A percentile compares a stretch with the other conserved stretches of the same genome.
Evolutionary conservation across 2,329 filamentous ascomycete genomes (phyloP).

Genomic region (Ascochyta pisi): DNA sequence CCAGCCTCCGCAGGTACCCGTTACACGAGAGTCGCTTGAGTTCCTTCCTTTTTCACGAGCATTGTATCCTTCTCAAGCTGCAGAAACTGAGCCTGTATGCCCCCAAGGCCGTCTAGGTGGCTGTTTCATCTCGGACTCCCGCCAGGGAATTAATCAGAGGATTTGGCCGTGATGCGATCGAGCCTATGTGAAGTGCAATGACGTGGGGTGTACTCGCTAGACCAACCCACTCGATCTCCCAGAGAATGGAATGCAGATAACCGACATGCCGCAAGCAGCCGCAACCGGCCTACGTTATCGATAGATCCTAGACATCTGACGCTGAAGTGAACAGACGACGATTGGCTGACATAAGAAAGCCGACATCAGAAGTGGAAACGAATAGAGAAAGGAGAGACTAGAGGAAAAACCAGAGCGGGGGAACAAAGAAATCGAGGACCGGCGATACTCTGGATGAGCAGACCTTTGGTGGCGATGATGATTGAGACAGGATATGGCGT

Average conservation of each 20-base stretch:
- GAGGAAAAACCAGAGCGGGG: conserved; percentile 14
- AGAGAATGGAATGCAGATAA: conserved; percentile 24
- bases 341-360: conserved; percentile 9
- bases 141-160: not conserved
- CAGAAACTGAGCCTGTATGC: not conserved
- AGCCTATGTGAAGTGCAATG: not conserved
- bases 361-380: conserved; percentile 4
- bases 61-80: conserved; percentile 11
- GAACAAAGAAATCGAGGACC: conserved; percentile 13
- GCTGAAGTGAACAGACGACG: conserved; percentile 1
- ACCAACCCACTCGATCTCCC: conserved; percentile 17
- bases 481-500: conserved; percentile 6
- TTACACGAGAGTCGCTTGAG: conserved; percentile 22
- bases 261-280: conserved; percentile 38
- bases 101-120: not conserved
- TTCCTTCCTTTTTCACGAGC: conserved; percentile 14
- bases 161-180: not conserved
- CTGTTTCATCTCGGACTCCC: not conserved
- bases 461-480: conserved; percentile 4
- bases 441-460: not conserved
- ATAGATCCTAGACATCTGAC: conserved; percentile 12
- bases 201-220: conserved; percentile 6
- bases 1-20: conserved; percentile 25
- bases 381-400: conserved; percentile 22
- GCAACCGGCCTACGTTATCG: conserved; percentile 21